phyloP scores from a whole-genome alignment of 2,329 filamentous ascomycete genomes.

The Ploettnerulaceae sp. region DNA sequence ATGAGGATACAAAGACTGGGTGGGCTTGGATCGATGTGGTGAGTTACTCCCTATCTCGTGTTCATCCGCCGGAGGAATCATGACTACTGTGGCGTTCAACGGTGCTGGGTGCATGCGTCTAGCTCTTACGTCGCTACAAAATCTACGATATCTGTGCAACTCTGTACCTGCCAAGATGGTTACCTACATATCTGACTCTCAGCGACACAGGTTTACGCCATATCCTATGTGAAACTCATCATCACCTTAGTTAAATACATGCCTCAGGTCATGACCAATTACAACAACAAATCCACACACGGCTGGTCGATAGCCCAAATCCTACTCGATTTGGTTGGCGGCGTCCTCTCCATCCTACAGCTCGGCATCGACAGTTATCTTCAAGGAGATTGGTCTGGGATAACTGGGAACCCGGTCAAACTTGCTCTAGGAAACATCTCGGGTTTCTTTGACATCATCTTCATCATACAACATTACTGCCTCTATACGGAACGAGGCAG shows the following conservation, averaged over 20 bases:
- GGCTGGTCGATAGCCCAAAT: constrained; percentile 88
- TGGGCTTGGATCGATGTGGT: constrained; percentile 60
- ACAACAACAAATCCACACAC: constrained; percentile 73
- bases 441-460: constrained; percentile 80
- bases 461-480: constrained; percentile 84
- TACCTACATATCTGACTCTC: neutral
- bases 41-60: constrained; percentile 19
- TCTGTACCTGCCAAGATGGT: too few relatives aligned
- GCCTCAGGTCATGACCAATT: constrained; percentile 80
- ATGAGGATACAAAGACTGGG: constrained; percentile 39
- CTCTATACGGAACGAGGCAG: constrained; percentile 51
- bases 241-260: constrained; percentile 91
- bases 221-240: constrained; percentile 85
- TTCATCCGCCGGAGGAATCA: too few relatives aligned
- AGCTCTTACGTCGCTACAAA: too few relatives aligned
- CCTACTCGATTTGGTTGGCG: constrained; percentile 76
- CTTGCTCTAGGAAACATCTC: constrained; percentile 80
- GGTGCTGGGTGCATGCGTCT: too few relatives aligned
- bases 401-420: constrained; percentile 90
- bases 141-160: too few relatives aligned
- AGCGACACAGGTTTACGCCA: constrained; percentile 46
- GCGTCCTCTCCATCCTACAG: constrained; percentile 75
- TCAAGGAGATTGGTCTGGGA: constrained; percentile 81
- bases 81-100: too few relatives aligned
- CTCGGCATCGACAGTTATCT: constrained; percentile 79